Percentiles rank a stretch among this genome's conserved stretches.
These are phyloP conservation scores for Favolaschia claudopus DNA, from an alignment of 768 basidiomycete species.

Conservation along the genomic window DNA sequence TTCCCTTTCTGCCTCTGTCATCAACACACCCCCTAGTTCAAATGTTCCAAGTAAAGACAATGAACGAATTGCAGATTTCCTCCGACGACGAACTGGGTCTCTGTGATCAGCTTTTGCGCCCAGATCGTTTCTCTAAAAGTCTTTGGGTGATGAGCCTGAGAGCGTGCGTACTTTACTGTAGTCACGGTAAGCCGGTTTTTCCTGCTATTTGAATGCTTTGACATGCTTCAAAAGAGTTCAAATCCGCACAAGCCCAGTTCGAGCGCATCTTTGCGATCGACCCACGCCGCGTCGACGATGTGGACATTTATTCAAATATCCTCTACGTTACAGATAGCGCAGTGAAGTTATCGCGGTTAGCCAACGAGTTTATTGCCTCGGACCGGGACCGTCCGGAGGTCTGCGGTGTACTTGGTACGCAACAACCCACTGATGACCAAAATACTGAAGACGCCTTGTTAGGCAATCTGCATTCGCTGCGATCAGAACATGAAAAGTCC, in stretches of 20 bases:
- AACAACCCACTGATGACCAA: background rate
- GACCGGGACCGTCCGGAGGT: constrained; percentile 96
- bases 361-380: constrained; percentile 87
- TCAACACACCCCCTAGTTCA: constrained; percentile 59
- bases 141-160: constrained; percentile 87
- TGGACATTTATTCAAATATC: constrained; percentile 96
- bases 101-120: constrained; percentile 78
- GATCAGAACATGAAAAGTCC: constrained; percentile 94
- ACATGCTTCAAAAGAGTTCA: constrained; percentile 69
- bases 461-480: constrained; percentile 98
- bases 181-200: constrained; percentile 70
- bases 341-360: constrained; percentile 87
- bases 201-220: constrained; percentile 8
- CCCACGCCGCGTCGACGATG: constrained; percentile 91
- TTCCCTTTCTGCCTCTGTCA: constrained; percentile 56
- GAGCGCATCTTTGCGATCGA: constrained; percentile 81
- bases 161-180: constrained; percentile 88
- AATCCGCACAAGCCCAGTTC: constrained; percentile 85
- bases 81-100: constrained; percentile 84
- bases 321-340: constrained; percentile 93
- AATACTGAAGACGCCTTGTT: constrained; percentile 7
- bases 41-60: constrained; percentile 85
- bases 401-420: constrained; percentile 92
- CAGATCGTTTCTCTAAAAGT: constrained; percentile 80
- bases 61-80: constrained; percentile 90